Percentiles rank a stretch among this genome's conserved stretches.
These are phyloP conservation scores for Tulasnella sp. DNA, from an alignment of 768 basidiomycete species.

Conservation along the genomic window DNA sequence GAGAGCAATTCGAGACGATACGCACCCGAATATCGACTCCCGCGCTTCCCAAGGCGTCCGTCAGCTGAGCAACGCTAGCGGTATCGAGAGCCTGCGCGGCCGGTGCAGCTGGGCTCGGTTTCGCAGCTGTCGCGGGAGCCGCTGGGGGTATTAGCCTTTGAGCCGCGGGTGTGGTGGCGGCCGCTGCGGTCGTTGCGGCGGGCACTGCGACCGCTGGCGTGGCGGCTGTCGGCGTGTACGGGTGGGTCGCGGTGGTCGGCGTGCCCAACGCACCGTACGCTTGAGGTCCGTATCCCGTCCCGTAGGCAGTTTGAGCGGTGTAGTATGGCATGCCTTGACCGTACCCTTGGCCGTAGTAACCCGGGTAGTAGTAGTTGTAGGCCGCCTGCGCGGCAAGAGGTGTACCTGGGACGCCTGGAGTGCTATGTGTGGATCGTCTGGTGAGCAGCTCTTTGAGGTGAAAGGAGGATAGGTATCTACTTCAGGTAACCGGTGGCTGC, in stretches of 20 bases:
- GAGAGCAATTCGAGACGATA: conserved; percentile 11
- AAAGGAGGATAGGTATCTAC: not conserved
- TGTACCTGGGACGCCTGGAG: not conserved
- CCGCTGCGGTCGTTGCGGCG: conserved; percentile 16
- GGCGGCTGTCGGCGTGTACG: conserved; percentile 19
- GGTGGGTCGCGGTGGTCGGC: conserved; percentile 19
- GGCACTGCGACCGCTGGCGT: conserved; percentile 19
- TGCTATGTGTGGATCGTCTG: not conserved
- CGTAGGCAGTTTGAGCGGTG: not conserved
- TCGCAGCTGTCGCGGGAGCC: conserved; percentile 19
- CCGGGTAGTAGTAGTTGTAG: conserved; percentile 5
- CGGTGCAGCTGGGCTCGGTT: conserved; percentile 18
- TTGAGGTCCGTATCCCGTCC: conserved; percentile 27
- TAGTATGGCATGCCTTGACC: conserved; percentile 5
- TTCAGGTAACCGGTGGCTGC: conserved; percentile 9
- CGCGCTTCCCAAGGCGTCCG: conserved; percentile 76
- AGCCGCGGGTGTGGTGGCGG: not conserved
- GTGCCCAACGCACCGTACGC: conserved; percentile 26
- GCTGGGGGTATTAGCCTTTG: conserved; percentile 15
- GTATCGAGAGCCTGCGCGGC: conserved; percentile 18
- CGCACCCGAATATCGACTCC: conserved; percentile 74
- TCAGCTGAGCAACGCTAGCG: conserved; percentile 61
- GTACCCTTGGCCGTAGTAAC: not conserved
- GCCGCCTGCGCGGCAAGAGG: not conserved
- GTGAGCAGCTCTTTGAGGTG: not conserved